phyloP scores from a whole-genome alignment of 768 basidiomycete genomes.

The Piloderma croceum region DNA sequence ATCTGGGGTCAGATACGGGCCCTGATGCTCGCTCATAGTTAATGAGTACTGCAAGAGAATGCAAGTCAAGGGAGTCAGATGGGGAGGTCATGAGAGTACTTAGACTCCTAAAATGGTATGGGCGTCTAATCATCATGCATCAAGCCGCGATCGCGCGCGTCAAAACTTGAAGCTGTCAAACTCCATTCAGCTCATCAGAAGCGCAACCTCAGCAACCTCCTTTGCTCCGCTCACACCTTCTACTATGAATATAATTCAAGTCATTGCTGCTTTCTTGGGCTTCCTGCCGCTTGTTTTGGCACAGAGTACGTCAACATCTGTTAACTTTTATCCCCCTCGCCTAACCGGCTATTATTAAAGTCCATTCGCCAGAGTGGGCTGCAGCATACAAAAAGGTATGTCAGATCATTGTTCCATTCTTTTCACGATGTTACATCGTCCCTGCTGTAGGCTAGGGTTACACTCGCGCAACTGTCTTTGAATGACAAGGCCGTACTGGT shows the following conservation, averaged over 20 bases:
- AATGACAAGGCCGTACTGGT: slow-evolving; percentile 54
- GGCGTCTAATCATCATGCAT: too few relatives aligned
- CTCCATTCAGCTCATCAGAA: too few relatives aligned
- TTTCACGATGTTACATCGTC: neutral
- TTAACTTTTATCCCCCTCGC: too few relatives aligned
- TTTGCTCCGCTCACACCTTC: too few relatives aligned
- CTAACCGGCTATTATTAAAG: too few relatives aligned
- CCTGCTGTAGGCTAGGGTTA: slow-evolving; percentile 39
- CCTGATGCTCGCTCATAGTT: slow-evolving; percentile 14
- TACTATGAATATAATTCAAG: neutral
- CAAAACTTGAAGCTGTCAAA: too few relatives aligned
- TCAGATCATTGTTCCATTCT: neutral
- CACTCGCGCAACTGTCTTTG: slow-evolving; percentile 45
- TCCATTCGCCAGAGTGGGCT: slow-evolving; percentile 44
- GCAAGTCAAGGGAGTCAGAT: slow-evolving; percentile 10
- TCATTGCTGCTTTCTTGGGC: neutral
- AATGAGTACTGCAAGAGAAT: slow-evolving; percentile 12
- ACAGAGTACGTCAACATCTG: neutral
- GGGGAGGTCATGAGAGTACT: too few relatives aligned
- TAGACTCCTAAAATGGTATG: too few relatives aligned
- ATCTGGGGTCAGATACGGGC: slow-evolving; percentile 17
- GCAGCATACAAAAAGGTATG: slow-evolving; percentile 48
- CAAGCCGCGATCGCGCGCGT: too few relatives aligned
- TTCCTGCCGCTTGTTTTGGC: neutral
- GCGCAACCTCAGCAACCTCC: too few relatives aligned